A percentile compares a stretch with the other conserved stretches of the same genome.
phyloP scores from a whole-genome alignment of 2,329 filamentous ascomycete genomes.

The Xylaria sp. region DNA sequence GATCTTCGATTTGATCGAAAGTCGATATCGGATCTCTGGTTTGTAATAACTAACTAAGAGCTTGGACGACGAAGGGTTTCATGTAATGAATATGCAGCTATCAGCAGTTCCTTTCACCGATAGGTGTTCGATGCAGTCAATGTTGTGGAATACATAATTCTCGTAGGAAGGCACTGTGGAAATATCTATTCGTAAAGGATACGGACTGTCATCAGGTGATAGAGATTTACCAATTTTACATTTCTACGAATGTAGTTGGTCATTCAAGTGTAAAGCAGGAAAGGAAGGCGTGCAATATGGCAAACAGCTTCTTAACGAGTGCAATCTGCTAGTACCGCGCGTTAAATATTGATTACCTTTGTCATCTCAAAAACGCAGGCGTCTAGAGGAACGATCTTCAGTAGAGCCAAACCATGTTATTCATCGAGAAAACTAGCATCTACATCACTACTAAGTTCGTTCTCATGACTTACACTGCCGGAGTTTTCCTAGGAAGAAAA shows the following conservation, averaged over 20 bases:
- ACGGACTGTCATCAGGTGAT: neutral
- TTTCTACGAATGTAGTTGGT: neutral
- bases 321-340: neutral
- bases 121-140: neutral
- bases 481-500: neutral
- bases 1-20: neutral
- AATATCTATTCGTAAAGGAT: neutral
- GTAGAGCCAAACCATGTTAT: neutral
- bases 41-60: neutral
- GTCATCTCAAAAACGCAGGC: neutral
- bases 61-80: neutral
- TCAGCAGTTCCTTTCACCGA: neutral
- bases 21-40: neutral
- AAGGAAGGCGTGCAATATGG: neutral
- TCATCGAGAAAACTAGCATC: slow-evolving; percentile 7
- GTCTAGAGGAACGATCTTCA: neutral
- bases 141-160: neutral
- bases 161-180: neutral
- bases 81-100: neutral
- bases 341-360: neutral
- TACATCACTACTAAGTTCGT: neutral
- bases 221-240: neutral
- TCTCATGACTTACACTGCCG: neutral
- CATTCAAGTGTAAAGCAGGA: neutral
- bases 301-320: neutral